A percentile compares a stretch with the other conserved stretches of the same genome.
Evolutionary conservation across 805 yeast genomes (phyloP).

Genomic region (Naumovozyma castellii): DNA sequence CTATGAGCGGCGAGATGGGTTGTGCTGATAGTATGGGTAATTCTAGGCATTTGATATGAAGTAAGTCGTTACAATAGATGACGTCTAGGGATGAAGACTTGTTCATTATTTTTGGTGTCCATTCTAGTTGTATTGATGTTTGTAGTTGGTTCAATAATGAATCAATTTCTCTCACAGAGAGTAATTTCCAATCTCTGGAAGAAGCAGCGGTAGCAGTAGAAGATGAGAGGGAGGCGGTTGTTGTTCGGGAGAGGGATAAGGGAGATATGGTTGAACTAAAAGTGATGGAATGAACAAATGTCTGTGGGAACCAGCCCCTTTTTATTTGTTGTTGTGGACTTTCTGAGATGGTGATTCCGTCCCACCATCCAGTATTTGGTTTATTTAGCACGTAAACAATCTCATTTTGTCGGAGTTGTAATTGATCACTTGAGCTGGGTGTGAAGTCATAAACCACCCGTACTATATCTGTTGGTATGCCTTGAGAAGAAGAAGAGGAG

Average conservation of each 20-base stretch:
- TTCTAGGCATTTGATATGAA: neutral
- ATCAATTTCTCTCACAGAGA: no score
- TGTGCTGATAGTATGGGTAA: neutral
- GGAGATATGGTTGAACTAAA: neutral
- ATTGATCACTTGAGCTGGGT: slow-evolving; percentile 1
- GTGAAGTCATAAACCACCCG: slow-evolving; percentile 9
- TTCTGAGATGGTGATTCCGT: slow-evolving; percentile 42
- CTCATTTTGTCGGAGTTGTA: slow-evolving; percentile 43
- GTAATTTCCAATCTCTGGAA: neutral
- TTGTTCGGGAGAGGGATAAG: neutral
- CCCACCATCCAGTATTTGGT: slow-evolving; percentile 72
- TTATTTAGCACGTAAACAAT: slow-evolving; percentile 60
- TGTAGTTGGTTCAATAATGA: neutral
- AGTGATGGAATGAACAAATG: slow-evolving; percentile 1
- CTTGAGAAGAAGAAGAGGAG: no score
- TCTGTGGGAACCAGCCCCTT: slow-evolving; percentile 77
- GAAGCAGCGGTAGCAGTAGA: neutral
- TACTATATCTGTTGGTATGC: slow-evolving; percentile 8
- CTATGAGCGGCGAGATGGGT: neutral
- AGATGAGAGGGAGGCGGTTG: neutral
- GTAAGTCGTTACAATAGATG: neutral
- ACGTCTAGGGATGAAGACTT: no score
- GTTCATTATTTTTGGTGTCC: neutral
- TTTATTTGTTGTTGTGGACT: slow-evolving; percentile 32
- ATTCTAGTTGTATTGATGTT: neutral